A percentile compares a stretch with the other conserved stretches of the same genome.
Conservation (phyloP, 2,329 filamentous ascomycete species). For the Penicillium sp. region DNA sequence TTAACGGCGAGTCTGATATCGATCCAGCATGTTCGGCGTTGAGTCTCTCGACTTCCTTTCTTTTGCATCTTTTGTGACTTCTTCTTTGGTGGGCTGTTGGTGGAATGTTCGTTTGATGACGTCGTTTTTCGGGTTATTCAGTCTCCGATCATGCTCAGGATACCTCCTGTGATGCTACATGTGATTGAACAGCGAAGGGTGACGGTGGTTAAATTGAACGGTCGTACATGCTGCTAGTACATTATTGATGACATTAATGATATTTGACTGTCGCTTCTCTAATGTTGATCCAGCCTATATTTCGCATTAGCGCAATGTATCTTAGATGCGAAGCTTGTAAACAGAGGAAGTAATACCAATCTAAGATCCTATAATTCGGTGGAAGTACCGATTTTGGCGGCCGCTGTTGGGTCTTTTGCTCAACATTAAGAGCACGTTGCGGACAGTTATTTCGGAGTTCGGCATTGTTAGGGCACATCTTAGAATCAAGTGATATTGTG, state of each 20-base stretch:
- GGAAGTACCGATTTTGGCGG: no score
- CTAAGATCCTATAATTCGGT: no score
- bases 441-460: no score
- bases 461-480: no score
- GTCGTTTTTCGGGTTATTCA: conserved; percentile 82
- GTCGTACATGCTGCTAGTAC: conserved; percentile 70
- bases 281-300: conserved; percentile 77
- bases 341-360: no score
- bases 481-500: no score
- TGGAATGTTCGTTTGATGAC: conserved; percentile 77
- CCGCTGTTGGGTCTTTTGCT: no score
- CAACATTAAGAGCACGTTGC: no score
- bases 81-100: conserved; percentile 73
- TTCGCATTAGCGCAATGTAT: conserved; percentile 4
- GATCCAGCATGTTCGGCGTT: conserved; percentile 3
- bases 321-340: no score
- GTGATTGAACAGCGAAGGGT: conserved; percentile 80
- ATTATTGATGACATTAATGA: conserved; percentile 73
- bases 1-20: conserved; percentile 27
- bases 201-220: conserved; percentile 75
- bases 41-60: conserved; percentile 33
- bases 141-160: conserved; percentile 78
- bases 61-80: conserved; percentile 63
- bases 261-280: conserved; percentile 71
- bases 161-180: conserved; percentile 75